phyloP scores from a whole-genome alignment of 2,329 filamentous ascomycete species.

The Lecanoromycetidae sp. region DNA sequence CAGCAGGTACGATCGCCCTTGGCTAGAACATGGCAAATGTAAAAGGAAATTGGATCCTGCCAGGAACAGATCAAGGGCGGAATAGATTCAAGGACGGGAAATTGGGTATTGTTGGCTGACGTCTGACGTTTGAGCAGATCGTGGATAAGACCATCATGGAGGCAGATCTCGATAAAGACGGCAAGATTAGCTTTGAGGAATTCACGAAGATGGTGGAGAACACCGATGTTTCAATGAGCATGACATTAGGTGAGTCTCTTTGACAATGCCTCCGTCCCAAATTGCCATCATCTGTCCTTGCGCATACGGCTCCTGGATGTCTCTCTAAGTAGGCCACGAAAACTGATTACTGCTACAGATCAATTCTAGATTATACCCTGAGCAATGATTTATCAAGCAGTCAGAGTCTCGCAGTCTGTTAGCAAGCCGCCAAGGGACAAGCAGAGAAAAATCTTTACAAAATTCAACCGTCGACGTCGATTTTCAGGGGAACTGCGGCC shows the following conservation, averaged over 20 bases:
- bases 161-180: conserved; percentile 87
- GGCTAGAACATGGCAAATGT: background rate
- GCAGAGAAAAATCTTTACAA: background rate
- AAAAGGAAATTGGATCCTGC: background rate
- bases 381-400: background rate
- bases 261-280: background rate
- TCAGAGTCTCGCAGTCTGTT: background rate
- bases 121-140: conserved; percentile 45
- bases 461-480: too few relatives aligned
- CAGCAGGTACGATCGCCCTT: conserved; percentile 51
- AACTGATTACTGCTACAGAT: conserved; percentile 7
- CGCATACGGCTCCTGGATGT: too few relatives aligned
- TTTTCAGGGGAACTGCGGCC: too few relatives aligned
- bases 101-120: background rate
- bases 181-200: conserved; percentile 98
- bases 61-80: background rate
- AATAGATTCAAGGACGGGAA: background rate
- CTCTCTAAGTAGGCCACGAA: too few relatives aligned
- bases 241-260: conserved; percentile 43
- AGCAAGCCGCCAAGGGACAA: background rate
- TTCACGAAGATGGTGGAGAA: conserved; percentile 98
- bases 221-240: conserved; percentile 60
- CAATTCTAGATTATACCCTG: conserved; percentile 13
- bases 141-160: conserved; percentile 99
- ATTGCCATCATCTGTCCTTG: too few relatives aligned